These are phyloP conservation scores for Cercospora sp. DNA, from an alignment of 2,329 filamentous ascomycete genomes.

Conservation along the genomic window DNA sequence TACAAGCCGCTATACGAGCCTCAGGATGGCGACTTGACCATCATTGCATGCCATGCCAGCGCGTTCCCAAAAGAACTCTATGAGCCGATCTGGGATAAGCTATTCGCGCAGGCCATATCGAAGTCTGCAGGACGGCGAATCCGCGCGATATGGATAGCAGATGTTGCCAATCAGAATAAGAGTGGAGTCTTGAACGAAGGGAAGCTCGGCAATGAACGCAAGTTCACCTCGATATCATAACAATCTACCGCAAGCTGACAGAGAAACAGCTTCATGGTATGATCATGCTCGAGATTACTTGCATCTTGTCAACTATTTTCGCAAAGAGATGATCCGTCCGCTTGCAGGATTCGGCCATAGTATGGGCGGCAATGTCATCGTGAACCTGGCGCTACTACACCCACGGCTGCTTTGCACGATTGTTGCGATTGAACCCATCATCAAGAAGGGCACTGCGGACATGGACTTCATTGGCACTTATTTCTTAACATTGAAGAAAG, in stretches of 20 bases:
- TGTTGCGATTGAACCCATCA: no score
- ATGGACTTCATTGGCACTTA: slow-evolving; percentile 48
- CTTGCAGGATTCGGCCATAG: no score
- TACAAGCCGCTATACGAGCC: slow-evolving; percentile 17
- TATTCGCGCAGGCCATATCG: neutral
- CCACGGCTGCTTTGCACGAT: no score
- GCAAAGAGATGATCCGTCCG: no score
- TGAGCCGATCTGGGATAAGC: slow-evolving; percentile 20
- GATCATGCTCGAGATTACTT: slow-evolving; percentile 72
- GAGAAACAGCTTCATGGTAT: slow-evolving; percentile 48
- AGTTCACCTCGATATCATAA: slow-evolving; percentile 40
- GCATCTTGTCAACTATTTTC: no score
- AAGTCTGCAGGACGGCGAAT: slow-evolving; percentile 2
- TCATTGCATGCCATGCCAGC: slow-evolving; percentile 18
- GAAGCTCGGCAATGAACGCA: slow-evolving; percentile 20
- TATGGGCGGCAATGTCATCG: no score
- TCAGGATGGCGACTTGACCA: slow-evolving; percentile 19
- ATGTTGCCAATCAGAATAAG: slow-evolving; percentile 18
- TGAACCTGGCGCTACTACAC: no score
- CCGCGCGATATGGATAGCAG: slow-evolving; percentile 27
- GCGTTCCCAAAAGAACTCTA: slow-evolving; percentile 25
- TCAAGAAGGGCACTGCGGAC: slow-evolving; percentile 39
- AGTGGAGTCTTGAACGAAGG: slow-evolving; percentile 24
- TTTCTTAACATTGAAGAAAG: slow-evolving; percentile 68
- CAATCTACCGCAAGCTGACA: no score